Evolutionary conservation across 495 filamentous ascomycete genomes (phyloP).

Genomic region (Apodospora peruviana): DNA sequence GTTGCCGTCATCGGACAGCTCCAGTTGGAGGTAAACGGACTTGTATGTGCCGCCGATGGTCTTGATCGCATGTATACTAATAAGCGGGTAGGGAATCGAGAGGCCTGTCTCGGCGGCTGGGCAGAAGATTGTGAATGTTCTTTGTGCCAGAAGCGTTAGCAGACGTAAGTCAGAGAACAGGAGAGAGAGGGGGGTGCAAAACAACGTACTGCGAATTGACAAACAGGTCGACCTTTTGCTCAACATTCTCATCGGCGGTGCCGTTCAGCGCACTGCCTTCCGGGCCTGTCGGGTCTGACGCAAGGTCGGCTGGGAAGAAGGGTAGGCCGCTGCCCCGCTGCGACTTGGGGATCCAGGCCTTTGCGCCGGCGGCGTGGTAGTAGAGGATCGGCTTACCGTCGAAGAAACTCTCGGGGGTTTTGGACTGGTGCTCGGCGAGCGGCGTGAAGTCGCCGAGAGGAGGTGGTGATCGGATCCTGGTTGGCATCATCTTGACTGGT

Average conservation of each 20-base stretch:
- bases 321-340: slow-evolving; percentile 38
- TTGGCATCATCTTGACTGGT: slow-evolving; percentile 28
- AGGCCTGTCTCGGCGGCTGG: slow-evolving; percentile 54
- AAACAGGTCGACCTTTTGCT: slow-evolving; percentile 62
- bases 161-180: background rate
- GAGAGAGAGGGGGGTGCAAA: background rate
- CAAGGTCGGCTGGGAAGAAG: slow-evolving; percentile 41
- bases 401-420: slow-evolving; percentile 81
- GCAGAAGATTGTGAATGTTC: slow-evolving; percentile 70
- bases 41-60: slow-evolving; percentile 39
- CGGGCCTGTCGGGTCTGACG: slow-evolving; percentile 22
- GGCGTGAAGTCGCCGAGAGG: slow-evolving; percentile 56
- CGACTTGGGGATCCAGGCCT: slow-evolving; percentile 48
- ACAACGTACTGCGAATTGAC: slow-evolving; percentile 66
- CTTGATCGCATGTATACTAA: slow-evolving; percentile 85
- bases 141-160: slow-evolving; percentile 28
- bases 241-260: slow-evolving; percentile 24
- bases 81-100: slow-evolving; percentile 78
- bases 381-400: slow-evolving; percentile 74
- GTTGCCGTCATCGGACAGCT: slow-evolving; percentile 48
- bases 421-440: slow-evolving; percentile 72
- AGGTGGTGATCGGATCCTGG: slow-evolving; percentile 36
- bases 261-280: slow-evolving; percentile 30
- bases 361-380: slow-evolving; percentile 59
- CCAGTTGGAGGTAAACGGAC: slow-evolving; percentile 77